A percentile compares a stretch with the other conserved stretches of the same genome.
These are phyloP conservation scores for Vitis labrusca DNA, from an alignment of 164 flowering plant species.

Conservation along the genomic window DNA sequence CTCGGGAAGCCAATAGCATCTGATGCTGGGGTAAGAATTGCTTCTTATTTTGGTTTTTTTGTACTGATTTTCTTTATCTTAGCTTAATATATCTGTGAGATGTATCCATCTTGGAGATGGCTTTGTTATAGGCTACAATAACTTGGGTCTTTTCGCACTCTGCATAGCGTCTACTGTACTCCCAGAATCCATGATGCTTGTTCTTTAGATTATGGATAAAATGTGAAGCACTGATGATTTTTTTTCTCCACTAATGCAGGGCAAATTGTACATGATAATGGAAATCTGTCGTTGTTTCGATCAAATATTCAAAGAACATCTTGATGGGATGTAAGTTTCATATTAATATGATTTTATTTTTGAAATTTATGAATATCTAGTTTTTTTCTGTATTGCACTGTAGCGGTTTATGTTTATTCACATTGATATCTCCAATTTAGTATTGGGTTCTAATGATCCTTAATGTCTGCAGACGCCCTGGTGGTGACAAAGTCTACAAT, in stretches of 20 bases:
- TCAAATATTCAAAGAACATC: constrained; percentile 83
- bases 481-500: constrained; percentile 75
- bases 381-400: background rate
- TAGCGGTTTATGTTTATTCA: background rate
- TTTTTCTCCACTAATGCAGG: constrained; percentile 42
- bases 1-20: constrained; percentile 82
- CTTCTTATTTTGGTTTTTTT: background rate
- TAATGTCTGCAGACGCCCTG: constrained; percentile 69
- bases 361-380: background rate
- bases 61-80: background rate
- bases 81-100: background rate
- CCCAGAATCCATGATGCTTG: too few relatives aligned
- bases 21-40: constrained; percentile 75
- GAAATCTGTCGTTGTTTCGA: constrained; percentile 82
- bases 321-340: constrained; percentile 73
- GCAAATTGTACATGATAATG: constrained; percentile 75
- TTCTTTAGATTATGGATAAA: background rate
- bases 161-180: too few relatives aligned
- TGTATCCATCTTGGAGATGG: background rate
- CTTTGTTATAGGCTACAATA: background rate
- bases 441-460: background rate
- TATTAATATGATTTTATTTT: background rate
- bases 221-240: background rate
- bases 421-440: background rate
- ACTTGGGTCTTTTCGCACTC: background rate